phyloP scores from a whole-genome alignment of 768 basidiomycete genomes.

The Sporobolomyces phaffii region DNA sequence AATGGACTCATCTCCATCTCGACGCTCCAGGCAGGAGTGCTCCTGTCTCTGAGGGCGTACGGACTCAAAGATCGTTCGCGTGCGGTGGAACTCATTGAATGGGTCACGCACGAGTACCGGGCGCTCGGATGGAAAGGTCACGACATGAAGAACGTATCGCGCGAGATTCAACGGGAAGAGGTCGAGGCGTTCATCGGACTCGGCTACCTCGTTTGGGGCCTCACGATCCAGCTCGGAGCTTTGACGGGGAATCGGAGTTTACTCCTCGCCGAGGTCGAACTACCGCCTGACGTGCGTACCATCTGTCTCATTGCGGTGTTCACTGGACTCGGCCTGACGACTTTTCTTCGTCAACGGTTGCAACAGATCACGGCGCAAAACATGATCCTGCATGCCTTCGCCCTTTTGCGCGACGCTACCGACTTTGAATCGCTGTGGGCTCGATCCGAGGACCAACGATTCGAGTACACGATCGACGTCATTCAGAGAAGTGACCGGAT shows the following conservation, averaged over 20 bases:
- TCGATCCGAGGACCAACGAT: constrained; percentile 45
- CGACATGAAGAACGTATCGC: background rate
- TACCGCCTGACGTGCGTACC: background rate
- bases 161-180: background rate
- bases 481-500: constrained; percentile 52
- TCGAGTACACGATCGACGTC: constrained; percentile 54
- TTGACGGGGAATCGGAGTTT: background rate
- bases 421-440: constrained; percentile 8
- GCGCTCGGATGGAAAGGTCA: constrained; percentile 3
- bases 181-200: background rate
- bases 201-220: constrained; percentile 5
- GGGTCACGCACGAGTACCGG: constrained; percentile 1
- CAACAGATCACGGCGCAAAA: background rate
- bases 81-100: constrained; percentile 3
- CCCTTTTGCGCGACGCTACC: constrained; percentile 51
- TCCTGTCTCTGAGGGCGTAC: constrained; percentile 4
- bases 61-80: background rate
- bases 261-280: background rate
- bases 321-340: background rate
- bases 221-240: constrained; percentile 17
- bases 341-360: background rate
- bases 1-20: background rate
- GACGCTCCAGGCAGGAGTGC: constrained; percentile 4
- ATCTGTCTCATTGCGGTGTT: background rate
- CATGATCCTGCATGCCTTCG: constrained; percentile 40